Conservation (phyloP, 2,329 filamentous ascomycete genomes). For the Hymenoscyphus salicellus region DNA sequence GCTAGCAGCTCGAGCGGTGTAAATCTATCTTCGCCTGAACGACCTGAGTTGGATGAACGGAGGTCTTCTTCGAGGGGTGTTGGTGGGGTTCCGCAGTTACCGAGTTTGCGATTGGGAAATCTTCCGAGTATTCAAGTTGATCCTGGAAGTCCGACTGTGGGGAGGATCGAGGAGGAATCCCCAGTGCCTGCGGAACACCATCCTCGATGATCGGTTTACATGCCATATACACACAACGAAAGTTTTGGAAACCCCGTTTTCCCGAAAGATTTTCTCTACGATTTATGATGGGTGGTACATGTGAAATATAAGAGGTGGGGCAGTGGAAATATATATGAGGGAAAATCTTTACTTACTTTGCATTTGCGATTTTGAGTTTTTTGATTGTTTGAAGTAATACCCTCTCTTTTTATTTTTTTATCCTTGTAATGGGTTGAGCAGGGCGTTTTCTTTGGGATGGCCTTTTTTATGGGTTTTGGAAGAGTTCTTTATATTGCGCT, state of each 20-base stretch:
- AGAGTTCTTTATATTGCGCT: background rate
- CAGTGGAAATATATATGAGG: background rate
- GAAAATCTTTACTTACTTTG: background rate
- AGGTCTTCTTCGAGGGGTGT: constrained; percentile 34
- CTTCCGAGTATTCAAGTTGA: constrained; percentile 60
- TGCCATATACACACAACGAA: background rate
- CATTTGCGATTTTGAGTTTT: background rate
- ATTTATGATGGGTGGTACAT: background rate
- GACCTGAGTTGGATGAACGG: constrained; percentile 15
- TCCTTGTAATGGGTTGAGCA: background rate
- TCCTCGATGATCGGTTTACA: background rate
- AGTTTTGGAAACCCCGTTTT: background rate
- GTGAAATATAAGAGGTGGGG: background rate
- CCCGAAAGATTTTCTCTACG: background rate
- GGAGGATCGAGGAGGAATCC: constrained; percentile 11
- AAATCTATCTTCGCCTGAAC: constrained; percentile 19
- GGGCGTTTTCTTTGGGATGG: background rate
- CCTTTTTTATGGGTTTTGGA: too few species aligned
- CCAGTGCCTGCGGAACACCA: background rate
- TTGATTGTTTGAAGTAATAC: background rate
- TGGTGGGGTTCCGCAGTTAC: constrained; percentile 47
- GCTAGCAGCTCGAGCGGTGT: constrained; percentile 17
- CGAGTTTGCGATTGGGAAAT: constrained; percentile 48
- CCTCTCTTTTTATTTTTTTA: background rate
- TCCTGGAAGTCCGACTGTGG: constrained; percentile 26